A percentile compares a stretch with the other conserved stretches of the same genome.
Evolutionary conservation across 2,329 filamentous ascomycete genomes (phyloP).

Genomic region (Phialophora macrospora): DNA sequence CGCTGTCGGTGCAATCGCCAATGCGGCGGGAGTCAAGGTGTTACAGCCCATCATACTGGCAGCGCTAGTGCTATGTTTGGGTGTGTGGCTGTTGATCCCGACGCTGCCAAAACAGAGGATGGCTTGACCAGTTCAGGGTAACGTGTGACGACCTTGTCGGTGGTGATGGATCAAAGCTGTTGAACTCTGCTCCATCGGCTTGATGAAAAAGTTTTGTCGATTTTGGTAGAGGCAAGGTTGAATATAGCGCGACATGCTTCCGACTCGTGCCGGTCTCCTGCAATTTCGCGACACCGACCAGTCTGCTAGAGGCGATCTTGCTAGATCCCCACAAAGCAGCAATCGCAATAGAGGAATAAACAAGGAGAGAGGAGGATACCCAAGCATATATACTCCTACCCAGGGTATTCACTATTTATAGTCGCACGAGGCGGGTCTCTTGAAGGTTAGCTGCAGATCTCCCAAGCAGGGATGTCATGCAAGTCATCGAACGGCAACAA

Average conservation of each 20-base stretch:
- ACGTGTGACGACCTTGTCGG: neutral
- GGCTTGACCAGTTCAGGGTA: constrained; percentile 18
- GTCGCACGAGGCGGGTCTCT: neutral
- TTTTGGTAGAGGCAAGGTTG: neutral
- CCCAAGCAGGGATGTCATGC: constrained; percentile 16
- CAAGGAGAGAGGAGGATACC: neutral
- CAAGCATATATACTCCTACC: neutral
- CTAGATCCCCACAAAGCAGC: neutral
- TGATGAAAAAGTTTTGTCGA: neutral
- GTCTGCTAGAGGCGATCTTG: neutral
- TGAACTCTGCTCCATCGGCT: neutral
- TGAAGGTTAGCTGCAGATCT: constrained; percentile 19
- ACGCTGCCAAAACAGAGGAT: constrained; percentile 34
- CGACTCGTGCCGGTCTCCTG: neutral
- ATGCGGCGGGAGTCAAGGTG: constrained; percentile 60
- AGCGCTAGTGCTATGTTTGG: constrained; percentile 30
- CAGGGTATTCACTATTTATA: neutral
- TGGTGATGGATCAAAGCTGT: neutral
- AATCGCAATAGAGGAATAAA: neutral
- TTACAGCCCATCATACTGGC: constrained; percentile 61
- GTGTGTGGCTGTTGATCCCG: constrained; percentile 35
- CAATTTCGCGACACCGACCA: neutral
- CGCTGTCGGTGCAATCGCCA: constrained; percentile 49
- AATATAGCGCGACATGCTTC: neutral
- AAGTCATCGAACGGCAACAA: constrained; percentile 12